A percentile compares a stretch with the other conserved stretches of the same genome.
Conservation (phyloP, 2,329 filamentous ascomycete genomes). For the Pseudogymnoascus sp. region DNA sequence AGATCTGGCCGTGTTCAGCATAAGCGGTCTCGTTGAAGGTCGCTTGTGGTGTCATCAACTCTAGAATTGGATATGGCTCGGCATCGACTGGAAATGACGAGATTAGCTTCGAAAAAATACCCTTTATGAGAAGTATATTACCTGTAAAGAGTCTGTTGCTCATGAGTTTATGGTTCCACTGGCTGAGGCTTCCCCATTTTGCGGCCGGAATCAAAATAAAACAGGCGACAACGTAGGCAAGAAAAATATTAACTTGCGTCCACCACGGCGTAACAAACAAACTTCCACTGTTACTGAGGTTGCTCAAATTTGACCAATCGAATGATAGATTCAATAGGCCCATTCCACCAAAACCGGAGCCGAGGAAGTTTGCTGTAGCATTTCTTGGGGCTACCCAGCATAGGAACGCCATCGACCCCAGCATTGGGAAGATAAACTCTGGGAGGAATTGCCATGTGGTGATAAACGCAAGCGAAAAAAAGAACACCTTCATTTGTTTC, state of each 20-base stretch:
- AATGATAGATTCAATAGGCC: slow-evolving; percentile 52
- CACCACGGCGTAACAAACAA: slow-evolving; percentile 51
- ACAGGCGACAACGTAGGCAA: slow-evolving; percentile 46
- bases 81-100: neutral
- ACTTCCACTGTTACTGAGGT: slow-evolving; percentile 34
- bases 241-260: slow-evolving; percentile 49
- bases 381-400: slow-evolving; percentile 57
- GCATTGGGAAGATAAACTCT: slow-evolving; percentile 52
- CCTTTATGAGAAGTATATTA: slow-evolving; percentile 32
- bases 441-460: slow-evolving; percentile 56
- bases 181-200: slow-evolving; percentile 48
- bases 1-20: slow-evolving; percentile 44
- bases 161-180: slow-evolving; percentile 48
- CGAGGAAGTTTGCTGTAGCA: slow-evolving; percentile 50
- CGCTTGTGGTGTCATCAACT: slow-evolving; percentile 30
- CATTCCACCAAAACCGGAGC: slow-evolving; percentile 54
- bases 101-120: slow-evolving; percentile 31
- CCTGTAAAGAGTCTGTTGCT: slow-evolving; percentile 47
- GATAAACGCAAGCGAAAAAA: slow-evolving; percentile 43
- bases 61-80: slow-evolving; percentile 27
- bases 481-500: slow-evolving; percentile 51
- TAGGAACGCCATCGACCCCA: slow-evolving; percentile 52
- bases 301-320: slow-evolving; percentile 55
- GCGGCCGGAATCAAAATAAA: slow-evolving; percentile 52
- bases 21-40: slow-evolving; percentile 35